Conservation (phyloP, 2,329 filamentous ascomycete genomes). For the Fusarium miscanthi region DNA sequence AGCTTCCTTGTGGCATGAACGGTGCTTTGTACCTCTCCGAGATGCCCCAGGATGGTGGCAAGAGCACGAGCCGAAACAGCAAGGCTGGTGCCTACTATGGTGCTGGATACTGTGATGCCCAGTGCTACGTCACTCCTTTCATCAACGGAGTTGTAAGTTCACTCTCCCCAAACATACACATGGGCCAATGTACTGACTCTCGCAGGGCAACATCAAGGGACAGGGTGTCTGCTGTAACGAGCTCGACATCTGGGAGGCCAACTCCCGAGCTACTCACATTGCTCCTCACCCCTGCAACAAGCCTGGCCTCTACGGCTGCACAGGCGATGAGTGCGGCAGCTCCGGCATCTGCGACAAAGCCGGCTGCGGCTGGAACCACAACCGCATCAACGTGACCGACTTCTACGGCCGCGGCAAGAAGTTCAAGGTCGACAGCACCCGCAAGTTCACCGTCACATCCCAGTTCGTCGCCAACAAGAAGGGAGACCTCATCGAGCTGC, state of each 20-base stretch:
- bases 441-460: slow-evolving; percentile 60
- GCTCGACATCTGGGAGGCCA: slow-evolving; percentile 68
- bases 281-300: slow-evolving; percentile 62
- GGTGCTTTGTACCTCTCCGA: slow-evolving; percentile 71
- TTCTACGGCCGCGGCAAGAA: slow-evolving; percentile 50
- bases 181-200: not conserved
- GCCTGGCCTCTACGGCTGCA: slow-evolving; percentile 57
- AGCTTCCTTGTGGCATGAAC: slow-evolving; percentile 74
- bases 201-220: slow-evolving; percentile 34
- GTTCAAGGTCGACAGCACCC: slow-evolving; percentile 51
- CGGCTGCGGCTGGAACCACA: slow-evolving; percentile 59
- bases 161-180: accelerated
- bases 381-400: slow-evolving; percentile 45
- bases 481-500: slow-evolving; percentile 60
- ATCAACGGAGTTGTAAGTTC: slow-evolving; percentile 60
- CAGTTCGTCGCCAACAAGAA: slow-evolving; percentile 57
- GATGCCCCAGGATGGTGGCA: slow-evolving; percentile 69
- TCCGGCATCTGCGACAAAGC: slow-evolving; percentile 57
- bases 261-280: slow-evolving; percentile 56
- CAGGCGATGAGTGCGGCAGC: slow-evolving; percentile 54
- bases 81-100: slow-evolving; percentile 69
- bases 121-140: slow-evolving; percentile 64
- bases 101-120: slow-evolving; percentile 72
- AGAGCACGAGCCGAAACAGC: slow-evolving; percentile 58
- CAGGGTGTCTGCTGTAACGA: slow-evolving; percentile 63